Evolutionary conservation across 1,139 yeast species (phyloP), one percentile per base, ranked within the genome.

Genomic region (Debaryomyces coudertii): DNA sequence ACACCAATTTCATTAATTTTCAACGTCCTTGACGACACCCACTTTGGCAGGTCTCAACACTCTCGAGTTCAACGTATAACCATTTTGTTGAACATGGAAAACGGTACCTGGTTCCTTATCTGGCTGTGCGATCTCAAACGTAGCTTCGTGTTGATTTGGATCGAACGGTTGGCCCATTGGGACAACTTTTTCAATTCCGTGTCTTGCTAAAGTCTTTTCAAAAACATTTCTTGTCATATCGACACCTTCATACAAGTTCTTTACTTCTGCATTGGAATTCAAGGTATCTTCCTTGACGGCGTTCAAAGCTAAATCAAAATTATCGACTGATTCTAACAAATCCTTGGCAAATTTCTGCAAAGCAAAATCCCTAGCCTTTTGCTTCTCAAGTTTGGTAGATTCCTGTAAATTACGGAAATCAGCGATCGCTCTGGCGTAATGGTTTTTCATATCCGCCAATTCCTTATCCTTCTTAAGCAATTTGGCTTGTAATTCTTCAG

Each of bases 21-120:
- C 63, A 35, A 16, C 18, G 34, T 61, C 83, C 73, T 87, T 88
- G 55, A 90, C 97, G 62, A 92, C 82, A 58, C 98, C 97, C 56
- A 92, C 98, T 77, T 92, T 92, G 51, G 98, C 97, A 35, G 98
- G 96, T 71, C 98, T 84, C 63, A 92, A 79, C 38, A 90, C 96
- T 65, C 97, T 81, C 56, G 87, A 83, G 69, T 90, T 90, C 62
- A 90, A 79, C 49, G 87, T 82, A 73, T 85, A 92, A 41, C 98
- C 98, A 22, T 86, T 80, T 69, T 88, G 97, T 71, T 92, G 97
- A 46, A 90, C 97, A 60, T 83, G 90, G 83, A 90, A 88, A 47
- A 92, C 89, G 30, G 97, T 87, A 49, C 97, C 97, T 31, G 97
- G 89, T 68, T 87, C 93, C 68, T 90, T 89, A 60, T 83, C 95